phyloP scores from a whole-genome alignment of 371 early-diverging fungal species.

The Mortierella sp. region DNA sequence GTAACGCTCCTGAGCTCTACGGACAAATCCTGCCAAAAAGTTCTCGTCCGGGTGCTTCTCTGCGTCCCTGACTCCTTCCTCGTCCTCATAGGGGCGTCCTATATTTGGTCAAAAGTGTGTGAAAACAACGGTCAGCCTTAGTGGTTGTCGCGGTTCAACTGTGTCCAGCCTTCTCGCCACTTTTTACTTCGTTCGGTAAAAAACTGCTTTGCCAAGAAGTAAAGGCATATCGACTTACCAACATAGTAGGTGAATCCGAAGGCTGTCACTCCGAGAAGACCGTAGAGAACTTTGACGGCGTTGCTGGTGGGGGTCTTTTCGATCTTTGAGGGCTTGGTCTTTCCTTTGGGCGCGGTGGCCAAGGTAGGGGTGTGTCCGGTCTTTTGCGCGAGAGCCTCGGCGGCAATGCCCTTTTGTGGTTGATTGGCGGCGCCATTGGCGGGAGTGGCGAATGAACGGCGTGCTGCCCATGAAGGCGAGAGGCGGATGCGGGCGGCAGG shows the following conservation, averaged over 20 bases:
- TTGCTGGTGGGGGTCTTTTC: slow-evolving; percentile 52
- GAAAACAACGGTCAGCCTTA: not conserved
- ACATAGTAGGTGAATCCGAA: slow-evolving; percentile 44
- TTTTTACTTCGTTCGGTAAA: not conserved
- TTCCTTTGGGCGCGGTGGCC: slow-evolving; percentile 64
- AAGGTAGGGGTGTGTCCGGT: slow-evolving; percentile 48
- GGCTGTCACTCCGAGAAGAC: slow-evolving; percentile 28
- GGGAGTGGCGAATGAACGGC: slow-evolving; percentile 46
- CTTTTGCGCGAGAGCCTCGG: slow-evolving; percentile 61
- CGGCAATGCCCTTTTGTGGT: slow-evolving; percentile 57
- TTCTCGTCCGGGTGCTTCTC: slow-evolving; percentile 48
- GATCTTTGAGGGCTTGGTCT: slow-evolving; percentile 66
- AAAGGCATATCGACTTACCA: slow-evolving; percentile 17
- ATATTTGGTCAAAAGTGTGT: not conserved
- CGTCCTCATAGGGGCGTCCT: slow-evolving; percentile 52
- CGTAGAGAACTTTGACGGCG: slow-evolving; percentile 36
- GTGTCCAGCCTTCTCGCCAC: not conserved
- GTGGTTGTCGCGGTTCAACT: not conserved
- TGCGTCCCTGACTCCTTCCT: slow-evolving; percentile 48
- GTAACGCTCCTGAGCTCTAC: slow-evolving; percentile 51
- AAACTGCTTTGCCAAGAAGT: not conserved
- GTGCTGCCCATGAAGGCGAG: slow-evolving; percentile 43
- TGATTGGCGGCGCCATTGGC: slow-evolving; percentile 23
- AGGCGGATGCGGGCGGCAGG: slow-evolving; percentile 28
- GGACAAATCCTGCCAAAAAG: slow-evolving; percentile 36